phyloP scores from a whole-genome alignment of 1,139 yeast genomes.

The Taphrina flavorubra region DNA sequence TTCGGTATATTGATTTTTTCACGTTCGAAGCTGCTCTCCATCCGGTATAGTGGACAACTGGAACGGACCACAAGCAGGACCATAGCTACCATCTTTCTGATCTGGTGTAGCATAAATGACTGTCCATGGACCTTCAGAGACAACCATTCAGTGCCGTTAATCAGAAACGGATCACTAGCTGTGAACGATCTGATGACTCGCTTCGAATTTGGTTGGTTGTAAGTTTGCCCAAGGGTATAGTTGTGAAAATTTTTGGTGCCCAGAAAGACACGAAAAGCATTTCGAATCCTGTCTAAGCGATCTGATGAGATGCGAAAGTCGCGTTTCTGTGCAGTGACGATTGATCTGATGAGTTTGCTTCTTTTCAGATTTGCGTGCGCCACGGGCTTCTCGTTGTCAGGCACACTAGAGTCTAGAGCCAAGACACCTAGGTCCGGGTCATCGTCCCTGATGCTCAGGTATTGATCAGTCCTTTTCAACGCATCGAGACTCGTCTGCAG shows the following conservation, averaged over 20 bases:
- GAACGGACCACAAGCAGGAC: constrained; percentile 84
- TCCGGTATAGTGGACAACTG: constrained; percentile 78
- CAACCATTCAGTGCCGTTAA: constrained; percentile 94
- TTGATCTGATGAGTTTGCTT: constrained; percentile 52
- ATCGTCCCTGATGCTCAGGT: constrained; percentile 12
- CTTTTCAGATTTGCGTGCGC: constrained; percentile 44
- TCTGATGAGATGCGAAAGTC: constrained; percentile 67
- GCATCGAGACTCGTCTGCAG: not conserved
- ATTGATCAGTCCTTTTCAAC: constrained; percentile 5
- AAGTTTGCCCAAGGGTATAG: constrained; percentile 87
- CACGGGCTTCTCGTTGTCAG: constrained; percentile 30
- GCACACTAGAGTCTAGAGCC: constrained; percentile 24
- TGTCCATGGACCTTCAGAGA: constrained; percentile 97
- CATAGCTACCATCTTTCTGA: constrained; percentile 97
- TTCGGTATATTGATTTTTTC: constrained; percentile 87
- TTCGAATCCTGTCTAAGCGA: constrained; percentile 67
- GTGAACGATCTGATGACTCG: constrained; percentile 79
- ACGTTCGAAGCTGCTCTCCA: constrained; percentile 76
- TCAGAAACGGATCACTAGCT: constrained; percentile 89
- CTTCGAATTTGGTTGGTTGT: constrained; percentile 80
- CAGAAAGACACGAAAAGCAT: constrained; percentile 71
- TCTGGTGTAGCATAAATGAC: constrained; percentile 97
- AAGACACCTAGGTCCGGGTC: constrained; percentile 23
- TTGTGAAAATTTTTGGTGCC: constrained; percentile 96
- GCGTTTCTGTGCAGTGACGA: constrained; percentile 57